phyloP scores from a whole-genome alignment of 495 filamentous ascomycete genomes.

The Xylaria longipes region DNA sequence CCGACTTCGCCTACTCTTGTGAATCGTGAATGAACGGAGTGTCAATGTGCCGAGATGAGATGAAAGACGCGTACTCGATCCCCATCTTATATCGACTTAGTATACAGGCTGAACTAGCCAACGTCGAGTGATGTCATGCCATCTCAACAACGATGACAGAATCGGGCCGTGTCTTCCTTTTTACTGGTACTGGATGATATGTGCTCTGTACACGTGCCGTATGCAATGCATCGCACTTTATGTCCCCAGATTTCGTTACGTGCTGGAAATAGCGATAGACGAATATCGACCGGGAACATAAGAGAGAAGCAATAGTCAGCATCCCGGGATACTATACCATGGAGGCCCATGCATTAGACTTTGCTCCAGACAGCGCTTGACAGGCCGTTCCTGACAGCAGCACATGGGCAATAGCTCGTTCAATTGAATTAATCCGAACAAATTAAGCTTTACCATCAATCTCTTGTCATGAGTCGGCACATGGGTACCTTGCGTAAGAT shows the following conservation, averaged over 20 bases:
- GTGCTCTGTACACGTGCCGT: constrained; percentile 20
- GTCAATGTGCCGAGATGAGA: constrained; percentile 13
- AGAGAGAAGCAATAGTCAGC: not conserved
- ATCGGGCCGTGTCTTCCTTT: constrained; percentile 1
- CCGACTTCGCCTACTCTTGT: not conserved
- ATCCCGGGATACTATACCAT: constrained; percentile 1
- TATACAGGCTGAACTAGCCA: constrained; percentile 12
- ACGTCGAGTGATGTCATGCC: constrained; percentile 22
- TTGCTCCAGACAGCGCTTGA: not conserved
- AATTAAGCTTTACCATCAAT: not conserved
- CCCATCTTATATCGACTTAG: constrained; percentile 1
- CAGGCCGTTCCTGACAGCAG: constrained; percentile 5
- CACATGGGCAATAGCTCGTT: not conserved
- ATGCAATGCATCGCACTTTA: constrained; percentile 10
- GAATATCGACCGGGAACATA: not conserved
- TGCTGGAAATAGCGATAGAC: constrained; percentile 1
- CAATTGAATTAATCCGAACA: not conserved
- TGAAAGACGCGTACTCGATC: constrained; percentile 10
- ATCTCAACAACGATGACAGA: not conserved
- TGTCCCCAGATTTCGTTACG: constrained; percentile 1
- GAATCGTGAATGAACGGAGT: constrained; percentile 15
- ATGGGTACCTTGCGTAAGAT: constrained; percentile 10
- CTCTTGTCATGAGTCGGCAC: not conserved
- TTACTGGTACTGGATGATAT: not conserved
- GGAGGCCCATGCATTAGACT: constrained; percentile 1